A percentile compares a stretch with the other conserved stretches of the same genome.
Evolutionary conservation across 176 grass and related monocot genomes (phyloP).

Genomic region (Oropetium thomaeum): DNA sequence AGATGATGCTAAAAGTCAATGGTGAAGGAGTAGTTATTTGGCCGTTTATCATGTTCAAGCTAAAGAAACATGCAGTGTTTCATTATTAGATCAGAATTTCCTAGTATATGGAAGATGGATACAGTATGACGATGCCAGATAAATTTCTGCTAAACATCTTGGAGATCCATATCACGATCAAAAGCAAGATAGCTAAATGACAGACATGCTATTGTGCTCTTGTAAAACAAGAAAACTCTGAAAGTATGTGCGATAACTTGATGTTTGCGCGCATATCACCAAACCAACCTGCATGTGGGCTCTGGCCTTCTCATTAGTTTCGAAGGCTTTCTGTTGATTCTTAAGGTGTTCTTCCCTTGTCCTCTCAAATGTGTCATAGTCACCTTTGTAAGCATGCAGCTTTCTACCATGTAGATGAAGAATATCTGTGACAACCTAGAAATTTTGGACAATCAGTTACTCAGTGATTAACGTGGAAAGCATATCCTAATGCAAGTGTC

Average conservation of each 20-base stretch:
- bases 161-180: conserved; percentile 5
- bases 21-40: not conserved
- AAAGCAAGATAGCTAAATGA: not conserved
- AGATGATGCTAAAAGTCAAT: too few species aligned
- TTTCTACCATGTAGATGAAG: conserved; percentile 88
- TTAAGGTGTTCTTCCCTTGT: conserved; percentile 79
- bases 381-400: conserved; percentile 88
- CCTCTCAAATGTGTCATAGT: conserved; percentile 97
- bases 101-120: not conserved
- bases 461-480: conserved; percentile 10
- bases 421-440: conserved; percentile 92
- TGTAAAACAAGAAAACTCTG: not conserved
- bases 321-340: conserved; percentile 94
- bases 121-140: not conserved
- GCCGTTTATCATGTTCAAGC: conserved; percentile 9
- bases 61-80: not conserved
- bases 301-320: conserved; percentile 81
- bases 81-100: not conserved
- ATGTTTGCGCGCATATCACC: not conserved
- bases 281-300: conserved; percentile 82
- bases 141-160: conserved; percentile 1
- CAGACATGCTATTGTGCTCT: not conserved
- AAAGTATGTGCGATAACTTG: not conserved
- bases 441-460: conserved; percentile 22
- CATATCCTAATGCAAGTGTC: not conserved